Conservation (phyloP, 2,329 filamentous ascomycete genomes). For the Arthroderma uncinatum region DNA sequence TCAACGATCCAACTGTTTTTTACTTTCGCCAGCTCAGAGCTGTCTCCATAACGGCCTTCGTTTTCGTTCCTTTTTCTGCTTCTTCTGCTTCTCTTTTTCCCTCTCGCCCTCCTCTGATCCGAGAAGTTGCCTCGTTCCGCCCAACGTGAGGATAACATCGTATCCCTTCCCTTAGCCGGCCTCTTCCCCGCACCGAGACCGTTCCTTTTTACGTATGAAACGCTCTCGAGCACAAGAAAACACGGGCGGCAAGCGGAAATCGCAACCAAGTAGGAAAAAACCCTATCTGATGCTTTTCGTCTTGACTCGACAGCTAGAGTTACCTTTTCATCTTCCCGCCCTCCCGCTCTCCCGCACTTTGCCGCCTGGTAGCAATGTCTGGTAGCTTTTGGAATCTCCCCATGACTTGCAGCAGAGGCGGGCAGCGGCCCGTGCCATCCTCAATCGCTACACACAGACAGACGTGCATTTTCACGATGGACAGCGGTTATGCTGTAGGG, state of each 20-base stretch:
- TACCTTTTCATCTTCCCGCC: background rate
- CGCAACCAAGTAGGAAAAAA: background rate
- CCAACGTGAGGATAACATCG: background rate
- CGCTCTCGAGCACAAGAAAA: background rate
- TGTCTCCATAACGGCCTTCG: background rate
- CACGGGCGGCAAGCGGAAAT: background rate
- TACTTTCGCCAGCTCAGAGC: background rate
- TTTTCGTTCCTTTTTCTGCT: background rate
- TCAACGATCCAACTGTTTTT: background rate
- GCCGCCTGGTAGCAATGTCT: background rate
- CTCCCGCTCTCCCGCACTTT: background rate
- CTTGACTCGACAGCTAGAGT: background rate
- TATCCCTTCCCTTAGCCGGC: background rate
- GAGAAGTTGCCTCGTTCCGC: background rate
- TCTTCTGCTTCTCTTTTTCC: background rate
- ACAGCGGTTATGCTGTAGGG: background rate
- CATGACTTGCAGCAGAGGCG: slow-evolving; percentile 3
- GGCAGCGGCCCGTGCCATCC: slow-evolving; percentile 5
- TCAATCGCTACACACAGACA: background rate
- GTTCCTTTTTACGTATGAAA: background rate
- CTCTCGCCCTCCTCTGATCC: background rate
- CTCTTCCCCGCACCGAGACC: background rate
- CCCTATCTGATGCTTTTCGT: background rate
- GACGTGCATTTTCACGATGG: background rate
- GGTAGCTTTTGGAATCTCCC: background rate